Evolutionary conservation across 139 green algal species (phyloP), one percentile per base, ranked within the genome.

Genomic region (Asterochloris erici): DNA sequence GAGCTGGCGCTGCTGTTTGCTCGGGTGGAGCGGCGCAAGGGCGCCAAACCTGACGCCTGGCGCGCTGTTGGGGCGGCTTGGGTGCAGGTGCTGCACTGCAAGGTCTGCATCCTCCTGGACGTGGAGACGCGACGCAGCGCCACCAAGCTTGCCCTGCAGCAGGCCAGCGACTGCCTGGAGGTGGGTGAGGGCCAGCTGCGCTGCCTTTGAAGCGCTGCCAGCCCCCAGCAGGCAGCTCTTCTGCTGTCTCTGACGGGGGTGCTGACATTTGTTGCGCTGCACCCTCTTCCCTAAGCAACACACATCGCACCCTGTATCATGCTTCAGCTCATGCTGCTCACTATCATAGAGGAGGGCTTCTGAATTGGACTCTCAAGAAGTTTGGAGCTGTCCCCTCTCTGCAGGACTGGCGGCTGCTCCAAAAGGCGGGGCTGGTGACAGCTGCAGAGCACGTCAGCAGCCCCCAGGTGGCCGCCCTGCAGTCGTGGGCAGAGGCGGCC

Each of bases 341-440:
- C 4, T 10, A 54, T 54, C 38, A 54, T 54, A 54, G 38, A 54
- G 38, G 38, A 54, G 38, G 6, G 38, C 38, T 6, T 6, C 38
- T 54, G 38, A 2, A 54, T 6, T 54, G 6, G 38, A 54, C 38
- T 54, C 38, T 6, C 38, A 54, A 54, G 38, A 54, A 6, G 38
- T 60, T 0, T 76, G 77, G 54, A 73, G 61, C 17, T 69, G 15
- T 38, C 63, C 15, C 17, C n/a, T 19, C 47, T 11, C 12, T 93
- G 73, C 84, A 90, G 81, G 92, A 96, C 78, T 96, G 92, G 92
- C 82, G 90, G 66, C 78, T 81, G 75, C 79, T 96, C 83, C 81
- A 75, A 54, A 28, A 73, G 19, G 68, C 81, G 69, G 92, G 92
- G 11, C 74, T 89, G 81, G 77, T 68, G 0, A 73, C 19, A 0